Percentiles rank a stretch among this genome's conserved stretches.
phyloP scores from a whole-genome alignment of 192 early-diverging fungal genomes.

The Rhizophagus clarus region DNA sequence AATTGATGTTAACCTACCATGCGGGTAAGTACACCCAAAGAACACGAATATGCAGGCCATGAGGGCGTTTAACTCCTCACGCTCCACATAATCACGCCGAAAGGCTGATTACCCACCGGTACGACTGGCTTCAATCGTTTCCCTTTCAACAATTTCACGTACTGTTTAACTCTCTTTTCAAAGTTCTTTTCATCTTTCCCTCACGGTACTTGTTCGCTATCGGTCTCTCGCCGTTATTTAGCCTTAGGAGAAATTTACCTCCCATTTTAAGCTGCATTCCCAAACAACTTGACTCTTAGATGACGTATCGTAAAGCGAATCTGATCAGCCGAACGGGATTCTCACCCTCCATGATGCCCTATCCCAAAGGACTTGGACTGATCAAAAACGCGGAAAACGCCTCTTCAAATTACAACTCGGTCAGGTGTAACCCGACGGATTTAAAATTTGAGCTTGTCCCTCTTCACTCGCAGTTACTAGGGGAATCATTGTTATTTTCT shows the following conservation, averaged over 20 bases:
- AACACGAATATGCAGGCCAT: too few relatives aligned
- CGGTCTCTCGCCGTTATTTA: constrained; percentile 85
- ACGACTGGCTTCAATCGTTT: constrained; percentile 42
- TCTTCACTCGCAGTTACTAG: constrained; percentile 57
- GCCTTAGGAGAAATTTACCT: constrained; percentile 80
- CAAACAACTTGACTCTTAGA: constrained; percentile 77
- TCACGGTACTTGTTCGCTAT: constrained; percentile 89
- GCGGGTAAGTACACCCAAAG: too few relatives aligned
- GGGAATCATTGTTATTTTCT: constrained; percentile 80
- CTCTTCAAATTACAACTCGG: constrained; percentile 68
- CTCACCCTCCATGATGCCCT: constrained; percentile 74
- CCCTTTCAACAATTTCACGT: constrained; percentile 85
- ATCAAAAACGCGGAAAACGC: constrained; percentile 37
- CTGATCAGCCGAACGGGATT: constrained; percentile 59
- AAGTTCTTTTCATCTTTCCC: constrained; percentile 86
- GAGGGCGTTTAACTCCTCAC: too few relatives aligned
- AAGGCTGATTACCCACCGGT: constrained; percentile 38
- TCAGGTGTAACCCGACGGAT: constrained; percentile 35
- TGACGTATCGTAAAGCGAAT: constrained; percentile 51
- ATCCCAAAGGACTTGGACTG: constrained; percentile 65
- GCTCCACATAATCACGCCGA: too few relatives aligned
- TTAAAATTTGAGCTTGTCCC: constrained; percentile 72
- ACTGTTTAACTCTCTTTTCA: constrained; percentile 83
- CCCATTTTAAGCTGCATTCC: constrained; percentile 76
- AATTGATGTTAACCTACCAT: too few relatives aligned